Evolutionary conservation across 129 eudicot genomes (phyloP).

Genomic region (Pulicaria dysenterica): DNA sequence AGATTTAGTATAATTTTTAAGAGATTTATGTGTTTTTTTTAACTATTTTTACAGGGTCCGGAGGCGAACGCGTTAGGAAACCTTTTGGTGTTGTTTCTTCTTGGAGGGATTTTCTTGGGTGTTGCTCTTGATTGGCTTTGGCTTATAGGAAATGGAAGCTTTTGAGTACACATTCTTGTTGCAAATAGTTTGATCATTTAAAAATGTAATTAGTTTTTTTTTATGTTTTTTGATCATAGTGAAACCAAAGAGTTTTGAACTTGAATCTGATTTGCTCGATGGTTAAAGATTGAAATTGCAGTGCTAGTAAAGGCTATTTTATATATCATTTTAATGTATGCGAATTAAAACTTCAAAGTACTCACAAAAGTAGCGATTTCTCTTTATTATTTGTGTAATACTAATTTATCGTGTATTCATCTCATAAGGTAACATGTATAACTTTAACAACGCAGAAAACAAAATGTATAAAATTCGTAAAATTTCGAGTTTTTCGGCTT

Average conservation of each 20-base stretch:
- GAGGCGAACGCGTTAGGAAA: constrained; percentile 87
- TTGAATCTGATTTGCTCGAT: too few relatives aligned
- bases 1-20: not conserved
- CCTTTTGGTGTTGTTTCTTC: constrained; percentile 57
- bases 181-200: not conserved
- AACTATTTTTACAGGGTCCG: constrained; percentile 51
- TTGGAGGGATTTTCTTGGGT: constrained; percentile 65
- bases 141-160: constrained; percentile 54
- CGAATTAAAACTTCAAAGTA: too few relatives aligned
- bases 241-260: not conserved
- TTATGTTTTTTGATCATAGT: not conserved
- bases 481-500: too few relatives aligned
- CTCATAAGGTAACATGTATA: too few relatives aligned
- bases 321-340: too few relatives aligned
- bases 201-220: not conserved
- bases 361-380: too few relatives aligned
- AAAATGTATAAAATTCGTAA: too few relatives aligned
- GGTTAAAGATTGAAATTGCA: too few relatives aligned
- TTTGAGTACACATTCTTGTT: constrained; percentile 12
- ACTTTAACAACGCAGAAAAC: too few relatives aligned
- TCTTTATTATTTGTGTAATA: too few relatives aligned
- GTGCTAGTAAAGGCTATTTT: too few relatives aligned
- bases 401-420: too few relatives aligned
- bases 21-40: not conserved
- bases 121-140: constrained; percentile 82